A percentile compares a stretch with the other conserved stretches of the same genome.
phyloP scores from a whole-genome alignment of 2,329 filamentous ascomycete species.

The Arthrobotrys iridis region DNA sequence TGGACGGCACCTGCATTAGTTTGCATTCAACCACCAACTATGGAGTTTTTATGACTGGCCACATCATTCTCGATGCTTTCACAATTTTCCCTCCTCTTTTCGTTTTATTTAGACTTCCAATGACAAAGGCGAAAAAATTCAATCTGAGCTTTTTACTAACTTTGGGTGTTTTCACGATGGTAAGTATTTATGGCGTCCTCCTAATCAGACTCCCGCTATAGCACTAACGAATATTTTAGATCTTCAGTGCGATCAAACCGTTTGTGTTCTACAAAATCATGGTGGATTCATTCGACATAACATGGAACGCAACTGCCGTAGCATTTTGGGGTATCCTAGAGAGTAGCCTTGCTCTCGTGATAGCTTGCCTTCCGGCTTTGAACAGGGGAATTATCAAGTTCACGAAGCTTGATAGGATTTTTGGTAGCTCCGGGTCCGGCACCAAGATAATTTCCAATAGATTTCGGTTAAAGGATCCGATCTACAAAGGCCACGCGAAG shows the following conservation, averaged over 20 bases:
- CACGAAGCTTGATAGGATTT: constrained; percentile 27
- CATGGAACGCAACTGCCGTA: constrained; percentile 38
- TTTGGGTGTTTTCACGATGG: constrained; percentile 31
- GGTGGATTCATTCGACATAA: constrained; percentile 47
- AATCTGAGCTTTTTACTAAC: constrained; percentile 37
- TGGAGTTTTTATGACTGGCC: constrained; percentile 38
- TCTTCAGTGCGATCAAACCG: constrained; percentile 31
- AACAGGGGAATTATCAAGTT: constrained; percentile 36
- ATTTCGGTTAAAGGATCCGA: constrained; percentile 34
- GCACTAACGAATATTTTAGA: not conserved
- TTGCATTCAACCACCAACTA: constrained; percentile 20
- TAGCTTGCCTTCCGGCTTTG: constrained; percentile 35
- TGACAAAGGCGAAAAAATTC: constrained; percentile 39
- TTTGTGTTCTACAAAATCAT: constrained; percentile 41
- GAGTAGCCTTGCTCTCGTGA: constrained; percentile 32
- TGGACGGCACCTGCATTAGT: constrained; percentile 42
- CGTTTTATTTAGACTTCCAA: constrained; percentile 24
- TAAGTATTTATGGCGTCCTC: not conserved
- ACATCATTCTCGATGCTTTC: constrained; percentile 38
- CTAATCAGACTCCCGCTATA: not conserved
- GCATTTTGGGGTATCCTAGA: constrained; percentile 46
- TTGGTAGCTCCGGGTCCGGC: constrained; percentile 2
- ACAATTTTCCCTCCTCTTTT: constrained; percentile 44
- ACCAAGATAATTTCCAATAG: constrained; percentile 25
- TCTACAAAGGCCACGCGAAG: constrained; percentile 39